phyloP scores from a whole-genome alignment of 2,329 filamentous ascomycete genomes.

The Drechslerella stenobrocha region DNA sequence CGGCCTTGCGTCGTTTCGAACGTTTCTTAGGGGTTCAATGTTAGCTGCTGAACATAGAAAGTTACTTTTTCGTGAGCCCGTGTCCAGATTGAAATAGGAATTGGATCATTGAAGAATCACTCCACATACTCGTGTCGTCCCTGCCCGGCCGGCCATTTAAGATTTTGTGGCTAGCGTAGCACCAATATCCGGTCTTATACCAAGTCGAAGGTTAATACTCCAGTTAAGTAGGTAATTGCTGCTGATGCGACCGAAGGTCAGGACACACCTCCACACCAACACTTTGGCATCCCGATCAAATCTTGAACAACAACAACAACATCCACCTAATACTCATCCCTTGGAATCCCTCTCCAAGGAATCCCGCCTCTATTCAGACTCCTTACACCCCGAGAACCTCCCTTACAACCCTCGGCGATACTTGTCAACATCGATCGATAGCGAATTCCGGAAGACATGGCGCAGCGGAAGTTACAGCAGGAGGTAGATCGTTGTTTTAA shows the following conservation, averaged over 20 bases:
- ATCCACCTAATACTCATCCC: conserved; percentile 30
- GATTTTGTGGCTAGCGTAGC: too few species aligned
- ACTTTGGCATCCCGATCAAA: conserved; percentile 42
- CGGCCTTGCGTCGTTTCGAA: too few species aligned
- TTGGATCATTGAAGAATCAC: conserved; percentile 1
- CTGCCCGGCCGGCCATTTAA: not conserved
- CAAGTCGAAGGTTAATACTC: not conserved
- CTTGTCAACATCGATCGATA: conserved; percentile 26
- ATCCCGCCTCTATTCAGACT: conserved; percentile 27
- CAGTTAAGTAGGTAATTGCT: not conserved
- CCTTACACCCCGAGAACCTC: conserved; percentile 38
- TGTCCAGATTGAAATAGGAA: not conserved
- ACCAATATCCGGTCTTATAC: not conserved
- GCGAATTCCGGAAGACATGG: conserved; percentile 65
- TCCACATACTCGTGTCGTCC: conserved; percentile 5
- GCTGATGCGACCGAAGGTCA: not conserved
- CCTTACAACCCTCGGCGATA: conserved; percentile 51
- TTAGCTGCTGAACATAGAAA: conserved; percentile 3
- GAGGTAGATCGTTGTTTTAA: conserved; percentile 99
- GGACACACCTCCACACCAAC: conserved; percentile 17
- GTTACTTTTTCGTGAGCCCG: not conserved
- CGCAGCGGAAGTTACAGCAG: conserved; percentile 91
- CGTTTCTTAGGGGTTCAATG: too few species aligned
- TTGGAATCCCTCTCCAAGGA: conserved; percentile 35
- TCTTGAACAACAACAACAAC: conserved; percentile 47